Percentiles rank a stretch among this genome's conserved stretches.
Conservation (phyloP, 805 yeast species). For the Wickerhamiella dianesei region DNA sequence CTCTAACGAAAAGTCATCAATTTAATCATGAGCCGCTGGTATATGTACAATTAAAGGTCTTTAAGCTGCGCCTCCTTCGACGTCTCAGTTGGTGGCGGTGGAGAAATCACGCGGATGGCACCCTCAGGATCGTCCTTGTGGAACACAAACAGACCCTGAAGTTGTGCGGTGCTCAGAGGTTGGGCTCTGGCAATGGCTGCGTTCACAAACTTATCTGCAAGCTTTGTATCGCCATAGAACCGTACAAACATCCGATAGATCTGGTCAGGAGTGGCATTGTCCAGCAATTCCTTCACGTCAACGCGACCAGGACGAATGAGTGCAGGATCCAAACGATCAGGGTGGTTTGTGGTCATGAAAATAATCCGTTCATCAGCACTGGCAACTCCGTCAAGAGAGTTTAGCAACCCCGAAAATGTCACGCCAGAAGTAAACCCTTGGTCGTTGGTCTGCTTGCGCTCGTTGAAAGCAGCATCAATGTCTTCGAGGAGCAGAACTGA, state of each 20-base stretch:
- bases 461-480: constrained; percentile 88
- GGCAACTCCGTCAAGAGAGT: constrained; percentile 94
- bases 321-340: constrained; percentile 87
- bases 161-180: constrained; percentile 77
- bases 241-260: constrained; percentile 72
- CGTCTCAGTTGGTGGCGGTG: not conserved
- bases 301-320: constrained; percentile 89
- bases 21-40: not conserved
- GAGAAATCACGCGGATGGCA: constrained; percentile 50
- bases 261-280: constrained; percentile 78
- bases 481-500: constrained; percentile 79
- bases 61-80: not conserved
- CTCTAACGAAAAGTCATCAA: too few species aligned
- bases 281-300: constrained; percentile 68
- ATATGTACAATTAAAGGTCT: not conserved
- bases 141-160: constrained; percentile 90
- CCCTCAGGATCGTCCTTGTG: constrained; percentile 69
- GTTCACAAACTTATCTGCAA: constrained; percentile 38
- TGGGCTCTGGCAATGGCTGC: constrained; percentile 36
- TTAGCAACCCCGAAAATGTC: constrained; percentile 84
- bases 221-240: constrained; percentile 56
- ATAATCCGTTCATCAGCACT: constrained; percentile 94
- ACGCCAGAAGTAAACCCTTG: constrained; percentile 77
- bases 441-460: constrained; percentile 62
- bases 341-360: constrained; percentile 97